Conservation (phyloP, 2,329 filamentous ascomycete species). For the Colletotrichum sp. region DNA sequence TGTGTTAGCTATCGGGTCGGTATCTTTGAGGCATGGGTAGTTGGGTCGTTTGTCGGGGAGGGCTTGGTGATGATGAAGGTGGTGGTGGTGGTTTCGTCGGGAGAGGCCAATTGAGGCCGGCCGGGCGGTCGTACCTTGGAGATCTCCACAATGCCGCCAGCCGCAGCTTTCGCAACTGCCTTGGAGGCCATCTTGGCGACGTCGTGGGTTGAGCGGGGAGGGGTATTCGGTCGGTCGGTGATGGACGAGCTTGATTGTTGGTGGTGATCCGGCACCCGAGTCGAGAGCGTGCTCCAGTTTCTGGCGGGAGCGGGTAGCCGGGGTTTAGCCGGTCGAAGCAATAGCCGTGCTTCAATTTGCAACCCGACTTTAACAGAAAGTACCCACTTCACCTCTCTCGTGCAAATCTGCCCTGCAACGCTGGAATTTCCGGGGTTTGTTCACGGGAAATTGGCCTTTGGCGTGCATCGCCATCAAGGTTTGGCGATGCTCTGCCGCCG, state of each 20-base stretch:
- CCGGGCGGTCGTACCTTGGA: conserved; percentile 55
- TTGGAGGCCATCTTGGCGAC: conserved; percentile 64
- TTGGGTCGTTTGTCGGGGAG: conserved; percentile 6
- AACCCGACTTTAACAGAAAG: not conserved
- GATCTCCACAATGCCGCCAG: conserved; percentile 59
- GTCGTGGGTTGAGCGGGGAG: conserved; percentile 19
- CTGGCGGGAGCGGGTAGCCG: conserved; percentile 2
- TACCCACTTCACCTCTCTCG: conserved; percentile 11
- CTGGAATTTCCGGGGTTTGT: not conserved
- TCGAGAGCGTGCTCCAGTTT: conserved; percentile 20
- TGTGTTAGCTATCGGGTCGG: conserved; percentile 22
- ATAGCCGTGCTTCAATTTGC: conserved; percentile 22
- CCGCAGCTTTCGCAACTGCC: conserved; percentile 58
- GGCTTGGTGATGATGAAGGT: not conserved
- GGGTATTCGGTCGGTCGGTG: conserved; percentile 7
- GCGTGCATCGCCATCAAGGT: not conserved
- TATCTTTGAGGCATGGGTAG: not conserved
- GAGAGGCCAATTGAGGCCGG: not conserved
- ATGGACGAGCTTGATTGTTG: conserved; percentile 9
- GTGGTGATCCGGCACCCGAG: conserved; percentile 5
- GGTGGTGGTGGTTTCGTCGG: not conserved
- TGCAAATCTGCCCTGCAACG: not conserved
- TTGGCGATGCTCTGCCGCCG: not conserved
- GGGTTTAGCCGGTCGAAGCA: conserved; percentile 18
- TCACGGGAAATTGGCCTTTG: not conserved